Percentiles rank a stretch among this genome's conserved stretches.
phyloP scores from a whole-genome alignment of 2,329 filamentous ascomycete species.

The Chrysosporium keratinophilum region DNA sequence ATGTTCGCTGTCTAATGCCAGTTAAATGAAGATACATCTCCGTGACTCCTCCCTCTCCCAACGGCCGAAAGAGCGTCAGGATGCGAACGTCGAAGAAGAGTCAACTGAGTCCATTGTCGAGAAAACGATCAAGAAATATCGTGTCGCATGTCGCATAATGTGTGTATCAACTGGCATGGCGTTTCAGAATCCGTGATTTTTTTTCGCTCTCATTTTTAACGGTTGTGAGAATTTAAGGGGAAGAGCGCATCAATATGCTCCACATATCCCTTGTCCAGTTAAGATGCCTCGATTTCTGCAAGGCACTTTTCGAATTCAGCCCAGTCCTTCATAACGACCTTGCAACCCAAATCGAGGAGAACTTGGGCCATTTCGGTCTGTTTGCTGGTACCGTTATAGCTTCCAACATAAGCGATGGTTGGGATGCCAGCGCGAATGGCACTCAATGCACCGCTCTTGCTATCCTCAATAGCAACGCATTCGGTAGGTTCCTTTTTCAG shows the following conservation, averaged over 20 bases:
- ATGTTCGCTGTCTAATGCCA: slow-evolving; percentile 7
- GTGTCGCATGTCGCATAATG: slow-evolving; percentile 1
- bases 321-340: slow-evolving; percentile 48
- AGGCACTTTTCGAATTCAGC: slow-evolving; percentile 37
- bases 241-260: background rate
- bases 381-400: slow-evolving; percentile 53
- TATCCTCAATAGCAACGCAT: slow-evolving; percentile 77
- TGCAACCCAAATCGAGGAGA: slow-evolving; percentile 52
- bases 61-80: background rate
- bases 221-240: background rate
- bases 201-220: background rate
- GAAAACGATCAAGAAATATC: background rate
- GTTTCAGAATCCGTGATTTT: background rate
- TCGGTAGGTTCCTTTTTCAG: slow-evolving; percentile 61
- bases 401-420: slow-evolving; percentile 75
- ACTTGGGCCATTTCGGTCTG: slow-evolving; percentile 55
- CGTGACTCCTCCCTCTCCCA: background rate
- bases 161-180: slow-evolving; percentile 3
- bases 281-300: slow-evolving; percentile 32
- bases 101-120: background rate
- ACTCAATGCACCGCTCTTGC: slow-evolving; percentile 71
- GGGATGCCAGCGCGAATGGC: slow-evolving; percentile 68
- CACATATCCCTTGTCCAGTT: background rate
- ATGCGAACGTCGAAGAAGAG: background rate
- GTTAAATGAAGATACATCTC: background rate